Base-by-base conservation (phyloP, 2,329 filamentous ascomycete species). In the Apiospora koreana region DNA sequence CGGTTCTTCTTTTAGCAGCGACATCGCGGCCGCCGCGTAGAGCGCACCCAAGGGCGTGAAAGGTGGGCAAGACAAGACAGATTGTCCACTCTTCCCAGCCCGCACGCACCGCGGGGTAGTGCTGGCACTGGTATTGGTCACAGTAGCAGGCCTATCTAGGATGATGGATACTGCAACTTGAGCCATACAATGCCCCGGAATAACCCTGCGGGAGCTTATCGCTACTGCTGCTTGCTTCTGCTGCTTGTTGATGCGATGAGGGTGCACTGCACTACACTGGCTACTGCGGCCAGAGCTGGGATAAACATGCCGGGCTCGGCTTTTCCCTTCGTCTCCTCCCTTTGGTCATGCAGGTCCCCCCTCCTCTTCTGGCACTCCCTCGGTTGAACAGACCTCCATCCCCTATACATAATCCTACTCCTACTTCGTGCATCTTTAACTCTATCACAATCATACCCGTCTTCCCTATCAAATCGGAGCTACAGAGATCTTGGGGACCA, bases 1-100 rank as follows among this genome's bases (percentile, higher is more conserved):
- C 50, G 50, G 50, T 58, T 58, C 50, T 62, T 62, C 31, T 62
- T 62, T 38, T 62, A n/a, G 54, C 54, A 35, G 54, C 54, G 54
- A 62, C 54, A 38, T 38, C 54, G 54, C 54, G 31, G 54, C 54
- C 18, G 31, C 54, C 54, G 54, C 35, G 35, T 4, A 8, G 35
- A 3, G 8, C 3, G 35, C 35, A n/a, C 18, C 18, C 4, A 62
- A 38, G 28, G 54, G 54, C 54, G 54, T 21, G 50, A 18, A 4
- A 12, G 21, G 31, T 38, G 54, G 54, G 28, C 54, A 9, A 38
- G 54, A n/a, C 54, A 62, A 38, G 54, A 62, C 54, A 58, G 28
- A 31, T 62, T 38, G 54, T n/a, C 28, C 50, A 35, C 50, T 31
- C 9, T 10, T 41, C 14, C 41, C 28, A 58, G 18, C 28, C 28